These are phyloP conservation scores for Dorcoceras hygrometricum DNA, from an alignment of 257 asterid species.

Conservation along the genomic window DNA sequence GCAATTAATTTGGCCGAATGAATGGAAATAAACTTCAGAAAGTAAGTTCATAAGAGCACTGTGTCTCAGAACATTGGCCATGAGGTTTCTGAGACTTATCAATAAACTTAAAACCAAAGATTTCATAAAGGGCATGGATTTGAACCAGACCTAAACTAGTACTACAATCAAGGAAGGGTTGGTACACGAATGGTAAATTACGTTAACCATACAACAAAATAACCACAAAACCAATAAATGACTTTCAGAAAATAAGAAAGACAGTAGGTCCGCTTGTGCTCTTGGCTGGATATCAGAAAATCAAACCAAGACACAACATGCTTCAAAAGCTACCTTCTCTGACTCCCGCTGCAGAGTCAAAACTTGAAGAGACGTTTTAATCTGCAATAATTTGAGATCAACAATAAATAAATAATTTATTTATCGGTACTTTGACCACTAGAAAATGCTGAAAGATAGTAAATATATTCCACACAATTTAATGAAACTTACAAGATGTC, in stretches of 20 bases:
- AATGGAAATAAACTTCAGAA: not conserved
- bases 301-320: conserved; percentile 12
- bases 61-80: not conserved
- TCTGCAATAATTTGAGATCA: too few species aligned
- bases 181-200: not conserved
- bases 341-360: conserved; percentile 77
- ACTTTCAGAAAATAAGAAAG: not conserved
- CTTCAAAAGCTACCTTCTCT: conserved; percentile 55
- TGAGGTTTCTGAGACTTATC: not conserved
- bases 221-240: not conserved
- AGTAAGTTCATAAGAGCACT: not conserved
- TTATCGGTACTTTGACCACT: conserved; percentile 2
- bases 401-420: conserved; percentile 8
- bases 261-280: not conserved
- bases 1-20: not conserved
- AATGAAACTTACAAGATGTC: conserved; percentile 59
- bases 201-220: not conserved
- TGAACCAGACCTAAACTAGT: not conserved
- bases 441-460: conserved; percentile 9
- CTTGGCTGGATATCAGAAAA: conserved; percentile 7
- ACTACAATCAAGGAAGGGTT: not conserved
- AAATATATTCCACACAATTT: conserved; percentile 8
- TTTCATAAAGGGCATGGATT: not conserved
- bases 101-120: not conserved
- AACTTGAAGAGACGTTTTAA: conserved; percentile 89